phyloP scores from a whole-genome alignment of 768 basidiomycete species.

The Strobilomyces confusus region DNA sequence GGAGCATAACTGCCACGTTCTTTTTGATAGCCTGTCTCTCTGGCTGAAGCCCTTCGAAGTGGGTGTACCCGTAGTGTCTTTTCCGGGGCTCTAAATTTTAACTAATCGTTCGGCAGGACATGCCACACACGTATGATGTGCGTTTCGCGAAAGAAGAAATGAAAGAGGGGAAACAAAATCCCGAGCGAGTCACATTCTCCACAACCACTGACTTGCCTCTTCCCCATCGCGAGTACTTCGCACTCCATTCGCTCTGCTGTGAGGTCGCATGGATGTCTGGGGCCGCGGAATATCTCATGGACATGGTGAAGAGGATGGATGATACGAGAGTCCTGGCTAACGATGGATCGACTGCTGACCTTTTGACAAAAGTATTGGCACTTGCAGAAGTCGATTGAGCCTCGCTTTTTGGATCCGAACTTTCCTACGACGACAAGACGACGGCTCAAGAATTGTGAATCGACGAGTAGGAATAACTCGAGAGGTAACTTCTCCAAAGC shows the following conservation, averaged over 20 bases:
- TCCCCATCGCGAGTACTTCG: background rate
- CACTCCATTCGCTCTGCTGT: constrained; percentile 6
- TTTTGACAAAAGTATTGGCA: background rate
- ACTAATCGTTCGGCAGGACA: no score
- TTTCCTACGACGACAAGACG: no score
- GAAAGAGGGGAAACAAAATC: background rate
- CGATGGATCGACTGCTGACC: background rate
- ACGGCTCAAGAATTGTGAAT: no score
- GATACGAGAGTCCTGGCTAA: background rate
- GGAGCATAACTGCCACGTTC: no score
- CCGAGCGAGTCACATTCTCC: constrained; percentile 1
- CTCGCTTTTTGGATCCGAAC: no score
- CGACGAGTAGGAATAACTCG: no score
- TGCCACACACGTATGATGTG: background rate
- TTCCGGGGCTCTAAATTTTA: no score
- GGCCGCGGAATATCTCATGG: background rate
- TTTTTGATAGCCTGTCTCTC: no score
- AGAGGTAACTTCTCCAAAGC: no score
- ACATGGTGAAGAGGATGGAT: constrained; percentile 1
- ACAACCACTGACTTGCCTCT: background rate
- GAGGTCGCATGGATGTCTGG: constrained; percentile 8
- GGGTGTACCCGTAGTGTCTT: no score
- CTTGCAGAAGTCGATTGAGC: no score
- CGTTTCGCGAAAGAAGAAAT: background rate
- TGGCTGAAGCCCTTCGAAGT: no score